A percentile compares a stretch with the other conserved stretches of the same genome.
Conservation (phyloP, 768 basidiomycete species). For the Leccinum variicolor region DNA sequence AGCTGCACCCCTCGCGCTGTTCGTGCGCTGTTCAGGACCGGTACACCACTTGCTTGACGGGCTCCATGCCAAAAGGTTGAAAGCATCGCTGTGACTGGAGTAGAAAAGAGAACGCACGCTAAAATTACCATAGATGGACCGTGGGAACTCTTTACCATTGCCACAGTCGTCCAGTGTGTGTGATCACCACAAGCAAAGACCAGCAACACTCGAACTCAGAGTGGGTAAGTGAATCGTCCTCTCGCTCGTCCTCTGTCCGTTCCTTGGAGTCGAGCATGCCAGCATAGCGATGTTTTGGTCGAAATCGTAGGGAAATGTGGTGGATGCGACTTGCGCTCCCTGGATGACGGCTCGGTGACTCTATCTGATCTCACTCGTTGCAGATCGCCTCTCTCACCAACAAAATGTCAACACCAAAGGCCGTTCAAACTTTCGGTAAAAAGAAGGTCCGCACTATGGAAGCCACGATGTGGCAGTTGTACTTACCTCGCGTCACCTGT, state of each 20-base stretch:
- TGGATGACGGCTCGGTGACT: conserved; percentile 34
- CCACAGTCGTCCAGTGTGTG: neutral
- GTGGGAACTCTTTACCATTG: conserved; percentile 22
- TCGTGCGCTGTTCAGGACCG: neutral
- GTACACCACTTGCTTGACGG: conserved; percentile 10
- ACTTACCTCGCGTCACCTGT: conserved; percentile 7
- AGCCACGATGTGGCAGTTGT: neutral
- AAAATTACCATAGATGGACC: conserved; percentile 18
- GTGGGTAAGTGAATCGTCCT: conserved; percentile 37
- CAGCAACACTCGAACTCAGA: conserved; percentile 29
- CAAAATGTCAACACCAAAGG: conserved; percentile 75
- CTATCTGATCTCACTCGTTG: conserved; percentile 15
- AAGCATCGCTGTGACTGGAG: conserved; percentile 12
- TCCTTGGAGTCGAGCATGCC: neutral
- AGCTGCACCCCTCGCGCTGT: neutral
- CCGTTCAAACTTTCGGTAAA: conserved; percentile 99
- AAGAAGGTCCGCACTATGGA: conserved; percentile 73
- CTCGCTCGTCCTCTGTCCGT: neutral
- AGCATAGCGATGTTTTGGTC: neutral
- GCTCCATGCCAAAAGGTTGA: conserved; percentile 13
- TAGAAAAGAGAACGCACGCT: neutral
- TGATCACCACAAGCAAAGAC: conserved; percentile 2
- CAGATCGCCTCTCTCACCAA: conserved; percentile 24
- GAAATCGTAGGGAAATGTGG: conserved; percentile 27
- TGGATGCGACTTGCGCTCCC: conserved; percentile 36